phyloP scores from a whole-genome alignment of 768 basidiomycete species.

The Strobilomyces echinocephalus region DNA sequence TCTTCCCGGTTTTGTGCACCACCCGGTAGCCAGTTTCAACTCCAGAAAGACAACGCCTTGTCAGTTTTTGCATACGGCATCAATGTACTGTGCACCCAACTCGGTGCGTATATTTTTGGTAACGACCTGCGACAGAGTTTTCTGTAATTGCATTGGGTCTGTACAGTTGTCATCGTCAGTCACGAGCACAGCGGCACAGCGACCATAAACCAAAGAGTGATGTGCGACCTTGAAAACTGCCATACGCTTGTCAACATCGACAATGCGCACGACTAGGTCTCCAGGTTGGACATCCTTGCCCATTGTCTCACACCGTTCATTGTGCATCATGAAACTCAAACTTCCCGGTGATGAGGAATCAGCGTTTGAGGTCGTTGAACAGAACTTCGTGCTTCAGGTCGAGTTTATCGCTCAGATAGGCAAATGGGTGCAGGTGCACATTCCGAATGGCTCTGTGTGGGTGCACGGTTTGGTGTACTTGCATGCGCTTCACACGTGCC shows the following conservation, averaged over 20 bases:
- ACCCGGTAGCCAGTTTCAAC: constrained; percentile 61
- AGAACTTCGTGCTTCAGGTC: constrained; percentile 51
- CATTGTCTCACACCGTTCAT: constrained; percentile 72
- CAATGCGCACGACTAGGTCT: constrained; percentile 4
- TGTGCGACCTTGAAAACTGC: constrained; percentile 26
- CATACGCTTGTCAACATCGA: constrained; percentile 16
- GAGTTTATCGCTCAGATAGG: background rate
- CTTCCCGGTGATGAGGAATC: constrained; percentile 27
- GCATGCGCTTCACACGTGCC: constrained; percentile 53
- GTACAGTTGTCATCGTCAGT: constrained; percentile 70
- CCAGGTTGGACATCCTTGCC: constrained; percentile 47
- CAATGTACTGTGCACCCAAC: constrained; percentile 57
- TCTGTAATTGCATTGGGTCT: constrained; percentile 1
- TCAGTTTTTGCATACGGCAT: constrained; percentile 75
- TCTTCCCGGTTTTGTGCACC: background rate
- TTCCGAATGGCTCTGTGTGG: too few relatives aligned
- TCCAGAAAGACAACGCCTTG: constrained; percentile 61
- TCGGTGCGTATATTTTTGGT: constrained; percentile 55
- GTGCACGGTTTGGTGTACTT: constrained; percentile 73
- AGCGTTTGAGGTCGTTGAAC: constrained; percentile 41
- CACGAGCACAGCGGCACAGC: constrained; percentile 82
- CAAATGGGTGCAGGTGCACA: constrained; percentile 1
- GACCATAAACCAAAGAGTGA: too few relatives aligned
- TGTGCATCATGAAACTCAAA: constrained; percentile 38
- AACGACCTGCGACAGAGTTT: background rate